Conservation (phyloP, 2,329 filamentous ascomycete genomes). For the Nectriaceae sp. region DNA sequence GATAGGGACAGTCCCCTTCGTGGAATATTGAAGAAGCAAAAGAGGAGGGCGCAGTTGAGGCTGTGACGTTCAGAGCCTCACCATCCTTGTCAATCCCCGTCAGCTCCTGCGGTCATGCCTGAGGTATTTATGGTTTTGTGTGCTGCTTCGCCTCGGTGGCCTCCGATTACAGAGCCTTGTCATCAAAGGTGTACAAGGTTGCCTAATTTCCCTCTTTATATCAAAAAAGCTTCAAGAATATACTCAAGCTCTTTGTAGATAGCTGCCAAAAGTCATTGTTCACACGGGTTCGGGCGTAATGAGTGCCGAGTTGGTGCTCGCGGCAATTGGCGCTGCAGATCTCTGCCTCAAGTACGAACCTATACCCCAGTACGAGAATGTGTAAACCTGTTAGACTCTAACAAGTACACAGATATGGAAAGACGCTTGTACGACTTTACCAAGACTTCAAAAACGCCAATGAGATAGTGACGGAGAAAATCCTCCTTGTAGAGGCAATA, state of each 20-base stretch:
- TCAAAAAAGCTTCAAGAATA: no score
- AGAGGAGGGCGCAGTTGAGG: no score
- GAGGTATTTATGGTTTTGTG: no score
- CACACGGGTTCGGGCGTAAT: neutral
- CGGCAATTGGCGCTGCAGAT: neutral
- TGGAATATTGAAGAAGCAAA: no score
- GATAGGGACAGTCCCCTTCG: neutral
- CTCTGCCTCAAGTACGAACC: neutral
- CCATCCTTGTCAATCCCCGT: neutral
- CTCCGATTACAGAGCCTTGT: no score
- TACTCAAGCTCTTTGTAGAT: no score
- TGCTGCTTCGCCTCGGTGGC: no score
- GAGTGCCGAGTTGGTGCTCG: neutral
- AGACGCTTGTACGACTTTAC: slow-evolving; percentile 1
- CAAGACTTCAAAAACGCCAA: slow-evolving; percentile 5
- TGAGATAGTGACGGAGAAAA: slow-evolving; percentile 3
- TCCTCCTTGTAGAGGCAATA: slow-evolving; percentile 4
- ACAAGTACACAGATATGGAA: neutral
- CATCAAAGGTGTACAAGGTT: no score
- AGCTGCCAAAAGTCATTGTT: no score
- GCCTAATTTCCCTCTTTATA: no score
- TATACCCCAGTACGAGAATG: neutral
- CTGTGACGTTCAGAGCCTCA: no score
- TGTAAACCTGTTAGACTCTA: neutral
- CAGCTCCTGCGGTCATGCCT: neutral